phyloP scores from a whole-genome alignment of 139 green algal genomes.

The Monoraphidium neglectum region DNA sequence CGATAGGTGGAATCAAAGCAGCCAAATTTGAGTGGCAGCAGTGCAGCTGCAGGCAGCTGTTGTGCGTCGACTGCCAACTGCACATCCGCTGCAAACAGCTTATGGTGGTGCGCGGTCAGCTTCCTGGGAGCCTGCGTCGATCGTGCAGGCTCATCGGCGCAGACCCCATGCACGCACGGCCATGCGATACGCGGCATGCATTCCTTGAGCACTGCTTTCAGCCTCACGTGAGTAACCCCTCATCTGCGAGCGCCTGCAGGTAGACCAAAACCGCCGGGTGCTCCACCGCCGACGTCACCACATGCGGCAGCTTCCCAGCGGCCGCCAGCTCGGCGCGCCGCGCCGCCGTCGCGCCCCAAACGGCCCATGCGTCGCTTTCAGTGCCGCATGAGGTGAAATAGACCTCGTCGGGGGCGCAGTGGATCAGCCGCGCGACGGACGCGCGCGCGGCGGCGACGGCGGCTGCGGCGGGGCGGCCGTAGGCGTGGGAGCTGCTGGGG shows the following conservation, averaged over 20 bases:
- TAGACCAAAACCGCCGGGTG: conserved; percentile 73
- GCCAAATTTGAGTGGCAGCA: too few species aligned
- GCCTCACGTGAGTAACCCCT: too few species aligned
- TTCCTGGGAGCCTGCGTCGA: too few species aligned
- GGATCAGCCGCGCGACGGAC: conserved; percentile 60
- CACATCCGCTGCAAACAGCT: too few species aligned
- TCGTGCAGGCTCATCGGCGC: too few species aligned
- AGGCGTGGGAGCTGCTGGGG: conserved; percentile 61
- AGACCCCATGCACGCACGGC: too few species aligned
- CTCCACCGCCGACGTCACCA: conserved; percentile 74
- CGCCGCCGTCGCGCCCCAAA: conserved; percentile 44
- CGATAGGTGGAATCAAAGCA: too few species aligned
- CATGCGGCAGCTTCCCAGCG: conserved; percentile 62
- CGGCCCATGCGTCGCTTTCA: conserved; percentile 63
- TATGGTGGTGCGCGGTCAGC: too few species aligned
- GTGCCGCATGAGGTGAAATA: conserved; percentile 65
- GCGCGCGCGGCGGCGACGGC: conserved; percentile 51
- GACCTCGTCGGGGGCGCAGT: conserved; percentile 37
- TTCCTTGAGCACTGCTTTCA: too few species aligned
- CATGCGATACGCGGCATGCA: too few species aligned
- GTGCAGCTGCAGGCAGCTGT: too few species aligned
- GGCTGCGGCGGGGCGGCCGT: conserved; percentile 39
- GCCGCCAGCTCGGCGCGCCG: background rate
- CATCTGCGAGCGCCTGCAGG: conserved; percentile 27
- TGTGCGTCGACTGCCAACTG: too few species aligned